Conservation (phyloP, 768 basidiomycete species). For the Porphyrellus cyaneotinctus region DNA sequence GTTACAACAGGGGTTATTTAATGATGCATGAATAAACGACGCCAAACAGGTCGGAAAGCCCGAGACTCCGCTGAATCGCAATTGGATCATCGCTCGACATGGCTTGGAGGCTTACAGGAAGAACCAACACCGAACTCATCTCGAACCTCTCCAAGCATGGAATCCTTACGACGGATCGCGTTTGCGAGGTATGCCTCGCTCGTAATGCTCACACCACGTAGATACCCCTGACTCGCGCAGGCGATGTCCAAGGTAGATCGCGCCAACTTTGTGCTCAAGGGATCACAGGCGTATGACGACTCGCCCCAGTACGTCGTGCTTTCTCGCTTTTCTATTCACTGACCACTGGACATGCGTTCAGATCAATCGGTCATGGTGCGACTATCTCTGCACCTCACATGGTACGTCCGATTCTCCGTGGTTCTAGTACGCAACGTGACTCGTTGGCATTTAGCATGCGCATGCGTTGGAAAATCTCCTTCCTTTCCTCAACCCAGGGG, state of each 20-base stretch:
- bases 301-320: constrained; percentile 59
- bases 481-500: constrained; percentile 63
- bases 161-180: constrained; percentile 54
- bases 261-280: constrained; percentile 56
- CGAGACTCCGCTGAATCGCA: not conserved
- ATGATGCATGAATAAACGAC: constrained; percentile 6
- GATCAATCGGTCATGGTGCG: constrained; percentile 75
- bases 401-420: constrained; percentile 40
- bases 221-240: constrained; percentile 30
- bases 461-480: constrained; percentile 79
- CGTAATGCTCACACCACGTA: not conserved
- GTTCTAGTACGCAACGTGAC: not conserved
- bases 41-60: constrained; percentile 8
- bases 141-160: constrained; percentile 53
- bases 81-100: constrained; percentile 34
- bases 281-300: constrained; percentile 64
- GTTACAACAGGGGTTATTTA: constrained; percentile 4
- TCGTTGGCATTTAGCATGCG: constrained; percentile 58
- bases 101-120: constrained; percentile 81
- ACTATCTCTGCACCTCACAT: constrained; percentile 98
- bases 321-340: constrained; percentile 16
- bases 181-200: constrained; percentile 46
- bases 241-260: constrained; percentile 72
- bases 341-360: constrained; percentile 24
- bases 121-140: constrained; percentile 69